These are phyloP conservation scores for Marasmius oreades DNA, from an alignment of 1,284 basidiomycete genomes.

Conservation along the genomic window DNA sequence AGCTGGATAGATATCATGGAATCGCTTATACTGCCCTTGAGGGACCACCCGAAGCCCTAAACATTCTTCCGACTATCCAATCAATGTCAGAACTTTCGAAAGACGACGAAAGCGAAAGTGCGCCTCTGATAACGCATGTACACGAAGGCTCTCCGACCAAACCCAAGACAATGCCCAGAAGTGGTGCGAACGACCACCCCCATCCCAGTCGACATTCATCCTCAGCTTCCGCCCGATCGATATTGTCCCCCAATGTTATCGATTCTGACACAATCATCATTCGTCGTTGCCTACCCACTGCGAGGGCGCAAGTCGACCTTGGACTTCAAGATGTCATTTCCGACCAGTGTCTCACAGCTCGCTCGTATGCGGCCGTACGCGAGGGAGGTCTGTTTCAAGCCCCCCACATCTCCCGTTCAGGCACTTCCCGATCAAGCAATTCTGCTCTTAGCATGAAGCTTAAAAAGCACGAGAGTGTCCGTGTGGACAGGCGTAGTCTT, in stretches of 20 bases:
- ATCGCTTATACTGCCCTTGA: conserved; percentile 32
- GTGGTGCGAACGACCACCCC: conserved; percentile 16
- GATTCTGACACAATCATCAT: conserved; percentile 63
- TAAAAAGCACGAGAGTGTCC: conserved; percentile 63
- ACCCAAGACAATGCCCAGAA: conserved; percentile 12
- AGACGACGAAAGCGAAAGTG: conserved; percentile 14
- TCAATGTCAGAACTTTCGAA: conserved; percentile 55
- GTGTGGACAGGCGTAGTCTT: conserved; percentile 51
- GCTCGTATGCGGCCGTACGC: conserved; percentile 53
- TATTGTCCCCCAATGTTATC: conserved; percentile 44
- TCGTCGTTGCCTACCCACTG: conserved; percentile 63
- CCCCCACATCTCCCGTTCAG: conserved; percentile 39
- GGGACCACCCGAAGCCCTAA: conserved; percentile 35
- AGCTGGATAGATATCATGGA: conserved; percentile 38
- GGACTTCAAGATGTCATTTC: conserved; percentile 69
- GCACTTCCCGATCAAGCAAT: conserved; percentile 36
- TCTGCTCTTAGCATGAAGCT: conserved; percentile 56
- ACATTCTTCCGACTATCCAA: conserved; percentile 52
- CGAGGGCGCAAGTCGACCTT: conserved; percentile 66
- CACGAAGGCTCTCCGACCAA: conserved; percentile 6
- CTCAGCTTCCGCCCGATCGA: conserved; percentile 51
- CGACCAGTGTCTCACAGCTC: conserved; percentile 55
- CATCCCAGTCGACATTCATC: conserved; percentile 52
- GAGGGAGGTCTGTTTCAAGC: conserved; percentile 63
- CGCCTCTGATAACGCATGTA: not conserved